Base-by-base conservation (phyloP, 225 moss, liverwort and hornwort species). In the Sphagnum contortum region DNA sequence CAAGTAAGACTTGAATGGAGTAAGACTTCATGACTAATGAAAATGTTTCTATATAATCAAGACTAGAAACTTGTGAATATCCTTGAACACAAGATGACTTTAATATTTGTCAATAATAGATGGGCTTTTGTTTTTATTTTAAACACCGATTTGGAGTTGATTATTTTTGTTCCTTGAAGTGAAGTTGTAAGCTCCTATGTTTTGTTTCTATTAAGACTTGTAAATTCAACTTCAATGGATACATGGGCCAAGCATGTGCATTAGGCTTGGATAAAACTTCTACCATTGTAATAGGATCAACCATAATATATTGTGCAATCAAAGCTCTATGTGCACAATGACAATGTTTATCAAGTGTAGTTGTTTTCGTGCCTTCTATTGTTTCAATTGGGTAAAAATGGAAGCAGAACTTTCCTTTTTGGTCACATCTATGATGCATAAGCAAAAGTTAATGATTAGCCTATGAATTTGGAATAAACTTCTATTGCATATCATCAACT, bases 121-220 rank as follows among this genome's bases (percentile, higher is more conserved):
- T 64, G 44, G 9, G 50, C 48, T 11, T 64, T 64, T 45, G 63
- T 65, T 52, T 52, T 65, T 3, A 65, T 55, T 65, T 65, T 65
- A 52, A 65, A 53, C 14, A 65, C 10, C 44, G 4, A 53, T 55
- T 65, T 53, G 4, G 44, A 52, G 48, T 14, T 65, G 10, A 65
- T 45, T 4, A 2, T 4, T 5, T 65, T 65, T 65, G 44, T 0
- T 52, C 55, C 44, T 44, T 9, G 11, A 12, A 51, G 53, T 3
- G 53, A 11, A 12, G 53, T 5, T 50, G 14, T 65, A 5, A 55
- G 12, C 11, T 12, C 5, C 65, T 54, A 65, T n/a, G 65, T 65
- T 65, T 65, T 52, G 48, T 65, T 51, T 55, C n/a, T 65, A 1
- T 65, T 14, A 29, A 65, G 55, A 52, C 52, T 52, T 14, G 2